A percentile compares a stretch with the other conserved stretches of the same genome.
phyloP scores from a whole-genome alignment of 192 early-diverging fungal species.

The Allomyces javanicus region DNA sequence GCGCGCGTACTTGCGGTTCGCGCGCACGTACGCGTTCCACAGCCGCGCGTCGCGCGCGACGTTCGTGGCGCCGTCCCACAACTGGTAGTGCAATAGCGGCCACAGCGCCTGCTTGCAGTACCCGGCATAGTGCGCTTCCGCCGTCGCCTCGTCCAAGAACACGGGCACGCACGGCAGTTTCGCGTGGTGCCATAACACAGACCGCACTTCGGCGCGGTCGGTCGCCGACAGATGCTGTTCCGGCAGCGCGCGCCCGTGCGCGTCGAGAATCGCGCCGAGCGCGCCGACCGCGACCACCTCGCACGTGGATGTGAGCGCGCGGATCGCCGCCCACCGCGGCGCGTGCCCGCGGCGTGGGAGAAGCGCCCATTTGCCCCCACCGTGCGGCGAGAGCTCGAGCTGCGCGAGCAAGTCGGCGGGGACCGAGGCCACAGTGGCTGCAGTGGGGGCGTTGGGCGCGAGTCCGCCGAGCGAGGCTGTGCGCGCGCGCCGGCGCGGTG shows the following conservation, averaged over 20 bases:
- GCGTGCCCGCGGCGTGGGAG: neutral
- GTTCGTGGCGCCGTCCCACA: neutral
- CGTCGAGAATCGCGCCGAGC: constrained; percentile 38
- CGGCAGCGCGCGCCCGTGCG: constrained; percentile 32
- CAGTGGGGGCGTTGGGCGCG: too few species aligned
- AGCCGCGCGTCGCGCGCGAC: neutral
- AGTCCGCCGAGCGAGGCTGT: too few species aligned
- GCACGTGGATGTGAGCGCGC: constrained; percentile 6
- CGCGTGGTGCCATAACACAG: constrained; percentile 23
- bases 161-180: constrained; percentile 48
- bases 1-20: neutral
- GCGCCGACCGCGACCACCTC: constrained; percentile 57
- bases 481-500: too few species aligned
- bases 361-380: neutral
- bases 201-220: constrained; percentile 27
- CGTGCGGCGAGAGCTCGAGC: neutral
- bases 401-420: neutral
- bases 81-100: neutral
- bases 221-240: constrained; percentile 24
- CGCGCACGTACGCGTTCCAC: neutral
- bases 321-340: neutral
- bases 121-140: constrained; percentile 81
- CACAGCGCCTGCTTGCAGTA: constrained; percentile 63
- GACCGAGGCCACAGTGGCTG: neutral
- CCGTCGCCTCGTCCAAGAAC: constrained; percentile 46